Percentiles rank a stretch among this genome's conserved stretches.
phyloP scores from a whole-genome alignment of 2,329 filamentous ascomycete species.

The Penicillium decumbens region DNA sequence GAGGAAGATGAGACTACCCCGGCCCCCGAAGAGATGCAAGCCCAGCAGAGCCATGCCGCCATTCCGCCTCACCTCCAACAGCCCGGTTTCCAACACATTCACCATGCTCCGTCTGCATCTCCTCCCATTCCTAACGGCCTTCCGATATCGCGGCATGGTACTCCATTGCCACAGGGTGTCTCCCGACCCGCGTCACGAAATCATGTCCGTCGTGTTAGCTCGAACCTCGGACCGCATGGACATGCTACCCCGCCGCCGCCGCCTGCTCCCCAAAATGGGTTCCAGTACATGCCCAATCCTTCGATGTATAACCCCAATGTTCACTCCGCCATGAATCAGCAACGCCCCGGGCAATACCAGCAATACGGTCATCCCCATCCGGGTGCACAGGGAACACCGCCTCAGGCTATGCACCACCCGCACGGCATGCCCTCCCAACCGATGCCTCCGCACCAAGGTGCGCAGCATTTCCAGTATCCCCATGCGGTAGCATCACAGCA shows the following conservation, averaged over 20 bases:
- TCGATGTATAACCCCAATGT: slow-evolving; percentile 73
- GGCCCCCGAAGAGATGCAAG: slow-evolving; percentile 60
- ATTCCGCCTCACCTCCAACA: slow-evolving; percentile 67
- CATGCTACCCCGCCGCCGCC: slow-evolving; percentile 58
- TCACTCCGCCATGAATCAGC: slow-evolving; percentile 44
- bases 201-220: slow-evolving; percentile 68
- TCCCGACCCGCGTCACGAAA: slow-evolving; percentile 78
- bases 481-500: slow-evolving; percentile 26
- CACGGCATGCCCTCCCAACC: slow-evolving; percentile 25
- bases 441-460: slow-evolving; percentile 40
- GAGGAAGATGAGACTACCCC: slow-evolving; percentile 74
- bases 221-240: slow-evolving; percentile 65
- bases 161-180: slow-evolving; percentile 70
- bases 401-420: slow-evolving; percentile 21
- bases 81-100: slow-evolving; percentile 70
- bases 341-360: slow-evolving; percentile 42
- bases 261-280: slow-evolving; percentile 56
- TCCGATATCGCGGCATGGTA: slow-evolving; percentile 68
- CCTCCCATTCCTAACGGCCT: slow-evolving; percentile 79
- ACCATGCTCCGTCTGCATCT: slow-evolving; percentile 80
- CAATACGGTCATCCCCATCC: slow-evolving; percentile 43
- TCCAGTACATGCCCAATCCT: slow-evolving; percentile 79
- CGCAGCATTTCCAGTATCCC: slow-evolving; percentile 40
- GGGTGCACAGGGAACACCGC: slow-evolving; percentile 33
- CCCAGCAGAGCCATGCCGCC: slow-evolving; percentile 52